Percentiles rank a stretch among this genome's conserved stretches.
These are phyloP conservation scores for Leptosphaerulina australis DNA, from an alignment of 2,329 filamentous ascomycete genomes.

Conservation along the genomic window DNA sequence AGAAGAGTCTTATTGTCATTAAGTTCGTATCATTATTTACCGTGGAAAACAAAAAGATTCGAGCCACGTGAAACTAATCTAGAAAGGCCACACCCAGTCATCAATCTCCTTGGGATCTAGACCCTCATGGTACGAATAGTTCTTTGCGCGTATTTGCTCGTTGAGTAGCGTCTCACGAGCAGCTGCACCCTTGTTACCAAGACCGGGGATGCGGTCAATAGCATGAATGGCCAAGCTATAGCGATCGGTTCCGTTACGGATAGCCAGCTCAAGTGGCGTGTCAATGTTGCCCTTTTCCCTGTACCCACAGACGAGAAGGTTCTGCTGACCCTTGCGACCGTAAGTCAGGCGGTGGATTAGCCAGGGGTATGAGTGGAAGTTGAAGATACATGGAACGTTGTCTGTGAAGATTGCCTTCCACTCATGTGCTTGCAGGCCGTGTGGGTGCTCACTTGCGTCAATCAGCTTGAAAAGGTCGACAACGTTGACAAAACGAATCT, in stretches of 20 bases:
- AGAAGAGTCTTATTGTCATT: neutral
- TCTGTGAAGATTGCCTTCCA: constrained; percentile 74
- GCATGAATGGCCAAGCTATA: constrained; percentile 79
- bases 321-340: constrained; percentile 70
- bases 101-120: constrained; percentile 70
- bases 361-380: constrained; percentile 85
- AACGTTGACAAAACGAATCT: constrained; percentile 79
- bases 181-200: constrained; percentile 68
- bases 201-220: constrained; percentile 68
- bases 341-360: constrained; percentile 78
- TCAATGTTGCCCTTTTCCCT: constrained; percentile 86
- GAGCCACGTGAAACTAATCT: too few species aligned
- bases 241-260: constrained; percentile 77
- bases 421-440: constrained; percentile 65
- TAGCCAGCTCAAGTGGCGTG: constrained; percentile 77
- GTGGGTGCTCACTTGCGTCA: constrained; percentile 70
- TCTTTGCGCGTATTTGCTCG: constrained; percentile 67
- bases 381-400: constrained; percentile 77
- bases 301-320: constrained; percentile 78
- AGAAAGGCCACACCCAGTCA: constrained; percentile 69
- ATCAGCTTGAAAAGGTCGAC: constrained; percentile 84
- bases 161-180: constrained; percentile 69
- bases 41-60: too few species aligned
- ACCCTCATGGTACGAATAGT: constrained; percentile 70
- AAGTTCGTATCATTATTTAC: constrained; percentile 5